These are phyloP conservation scores for Pseudocercospora eumusae DNA, from an alignment of 2,329 filamentous ascomycete species.

Conservation along the genomic window DNA sequence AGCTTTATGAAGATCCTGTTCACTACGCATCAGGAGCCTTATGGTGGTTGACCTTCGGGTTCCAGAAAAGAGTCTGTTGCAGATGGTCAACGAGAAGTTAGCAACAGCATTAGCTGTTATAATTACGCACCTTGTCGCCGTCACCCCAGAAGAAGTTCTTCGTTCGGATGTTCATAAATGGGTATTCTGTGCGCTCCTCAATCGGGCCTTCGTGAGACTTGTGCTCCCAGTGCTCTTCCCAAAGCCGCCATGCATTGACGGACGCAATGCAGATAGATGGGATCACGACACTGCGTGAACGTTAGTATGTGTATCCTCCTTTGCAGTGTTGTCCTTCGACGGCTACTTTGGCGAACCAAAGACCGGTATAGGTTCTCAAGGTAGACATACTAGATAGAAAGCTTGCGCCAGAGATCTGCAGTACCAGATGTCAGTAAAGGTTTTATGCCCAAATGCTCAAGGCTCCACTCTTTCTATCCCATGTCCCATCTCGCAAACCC, in stretches of 20 bases:
- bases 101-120: background rate
- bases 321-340: background rate
- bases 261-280: slow-evolving; percentile 70
- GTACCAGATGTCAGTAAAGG: slow-evolving; percentile 19
- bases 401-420: slow-evolving; percentile 89
- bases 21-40: slow-evolving; percentile 12
- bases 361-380: background rate
- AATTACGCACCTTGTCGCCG: slow-evolving; percentile 78
- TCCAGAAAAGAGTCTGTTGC: slow-evolving; percentile 68
- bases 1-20: background rate
- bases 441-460: background rate
- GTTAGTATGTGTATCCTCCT: slow-evolving; percentile 22
- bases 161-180: slow-evolving; percentile 95
- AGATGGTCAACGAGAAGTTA: slow-evolving; percentile 10
- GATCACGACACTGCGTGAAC: slow-evolving; percentile 56
- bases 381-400: slow-evolving; percentile 83
- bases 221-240: slow-evolving; percentile 97
- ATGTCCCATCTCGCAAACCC: background rate
- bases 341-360: background rate
- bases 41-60: slow-evolving; percentile 91
- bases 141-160: slow-evolving; percentile 97
- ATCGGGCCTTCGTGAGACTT: slow-evolving; percentile 80
- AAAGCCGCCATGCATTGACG: slow-evolving; percentile 86
- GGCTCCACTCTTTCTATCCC: background rate
- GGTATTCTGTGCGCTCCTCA: slow-evolving; percentile 89